A percentile compares a stretch with the other conserved stretches of the same genome.
phyloP scores from a whole-genome alignment of 2,329 filamentous ascomycete species.

The Neonectria hederae region DNA sequence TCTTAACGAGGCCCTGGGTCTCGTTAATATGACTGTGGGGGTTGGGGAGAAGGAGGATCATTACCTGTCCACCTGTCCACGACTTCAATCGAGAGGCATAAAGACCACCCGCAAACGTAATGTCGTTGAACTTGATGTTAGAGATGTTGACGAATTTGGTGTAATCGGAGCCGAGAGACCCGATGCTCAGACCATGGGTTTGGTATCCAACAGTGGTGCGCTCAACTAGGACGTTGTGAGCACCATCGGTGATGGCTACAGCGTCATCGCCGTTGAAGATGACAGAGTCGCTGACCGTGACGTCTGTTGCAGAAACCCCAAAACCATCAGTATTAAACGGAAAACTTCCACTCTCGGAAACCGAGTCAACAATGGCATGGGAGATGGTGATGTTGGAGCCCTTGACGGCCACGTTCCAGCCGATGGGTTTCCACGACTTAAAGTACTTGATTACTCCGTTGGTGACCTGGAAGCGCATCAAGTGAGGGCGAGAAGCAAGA shows the following conservation, averaged over 20 bases:
- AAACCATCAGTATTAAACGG: constrained; percentile 23
- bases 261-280: constrained; percentile 23
- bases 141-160: constrained; percentile 19
- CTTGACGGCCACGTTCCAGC: constrained; percentile 22
- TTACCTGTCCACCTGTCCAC: constrained; percentile 21
- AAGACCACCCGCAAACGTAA: constrained; percentile 20
- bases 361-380: constrained; percentile 17
- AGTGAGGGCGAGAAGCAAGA: constrained; percentile 14
- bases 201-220: constrained; percentile 21
- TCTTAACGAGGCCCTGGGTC: constrained; percentile 14
- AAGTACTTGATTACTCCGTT: constrained; percentile 22
- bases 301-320: constrained; percentile 9
- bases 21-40: neutral
- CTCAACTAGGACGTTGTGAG: constrained; percentile 19
- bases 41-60: neutral
- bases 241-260: constrained; percentile 19
- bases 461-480: constrained; percentile 23
- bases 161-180: constrained; percentile 23
- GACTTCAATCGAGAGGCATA: constrained; percentile 23
- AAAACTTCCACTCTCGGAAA: constrained; percentile 17
- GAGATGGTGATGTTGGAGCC: constrained; percentile 23
- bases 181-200: constrained; percentile 21
- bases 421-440: constrained; percentile 25
- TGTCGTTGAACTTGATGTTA: constrained; percentile 22
- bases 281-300: constrained; percentile 17